Conservation (phyloP, 805 yeast species). For the Yarrowia alimentaria region DNA sequence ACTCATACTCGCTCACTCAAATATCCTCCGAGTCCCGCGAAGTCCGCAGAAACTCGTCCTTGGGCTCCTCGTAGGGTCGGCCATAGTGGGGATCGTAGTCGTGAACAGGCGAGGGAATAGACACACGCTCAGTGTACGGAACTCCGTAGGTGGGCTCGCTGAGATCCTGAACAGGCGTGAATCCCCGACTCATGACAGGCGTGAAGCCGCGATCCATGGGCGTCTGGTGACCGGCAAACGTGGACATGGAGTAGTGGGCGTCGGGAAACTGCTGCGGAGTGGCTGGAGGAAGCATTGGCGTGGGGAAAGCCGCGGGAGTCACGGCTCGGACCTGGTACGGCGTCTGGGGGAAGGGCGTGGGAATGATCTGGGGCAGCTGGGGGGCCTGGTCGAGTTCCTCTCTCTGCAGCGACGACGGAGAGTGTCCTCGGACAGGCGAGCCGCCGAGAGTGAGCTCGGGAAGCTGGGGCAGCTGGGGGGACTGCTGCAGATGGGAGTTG, state of each 20-base stretch:
- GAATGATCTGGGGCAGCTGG: not conserved
- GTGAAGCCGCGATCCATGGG: slow-evolving; percentile 24
- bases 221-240: not conserved
- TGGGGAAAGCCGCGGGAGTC: slow-evolving; percentile 21
- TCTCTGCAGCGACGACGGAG: too few species aligned
- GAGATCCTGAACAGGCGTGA: slow-evolving; percentile 20
- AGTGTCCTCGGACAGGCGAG: too few species aligned
- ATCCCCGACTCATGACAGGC: not conserved
- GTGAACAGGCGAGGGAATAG: slow-evolving; percentile 14
- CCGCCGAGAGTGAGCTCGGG: not conserved
- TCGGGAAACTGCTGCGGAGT: slow-evolving; percentile 23
- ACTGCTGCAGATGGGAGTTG: slow-evolving; percentile 4
- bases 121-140: slow-evolving; percentile 9
- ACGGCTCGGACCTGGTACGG: slow-evolving; percentile 22
- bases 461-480: slow-evolving; percentile 15
- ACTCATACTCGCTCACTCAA: not conserved
- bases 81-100: slow-evolving; percentile 22
- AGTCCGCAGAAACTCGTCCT: slow-evolving; percentile 20
- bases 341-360: slow-evolving; percentile 19
- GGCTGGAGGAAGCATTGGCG: slow-evolving; percentile 8
- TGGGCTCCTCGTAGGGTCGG: slow-evolving; percentile 20
- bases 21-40: slow-evolving; percentile 16
- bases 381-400: too few species aligned
- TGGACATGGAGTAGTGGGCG: too few species aligned
- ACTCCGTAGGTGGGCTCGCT: slow-evolving; percentile 16